phyloP scores from a whole-genome alignment of 345 rosid genomes.

The Eucalyptus lansdowneana region DNA sequence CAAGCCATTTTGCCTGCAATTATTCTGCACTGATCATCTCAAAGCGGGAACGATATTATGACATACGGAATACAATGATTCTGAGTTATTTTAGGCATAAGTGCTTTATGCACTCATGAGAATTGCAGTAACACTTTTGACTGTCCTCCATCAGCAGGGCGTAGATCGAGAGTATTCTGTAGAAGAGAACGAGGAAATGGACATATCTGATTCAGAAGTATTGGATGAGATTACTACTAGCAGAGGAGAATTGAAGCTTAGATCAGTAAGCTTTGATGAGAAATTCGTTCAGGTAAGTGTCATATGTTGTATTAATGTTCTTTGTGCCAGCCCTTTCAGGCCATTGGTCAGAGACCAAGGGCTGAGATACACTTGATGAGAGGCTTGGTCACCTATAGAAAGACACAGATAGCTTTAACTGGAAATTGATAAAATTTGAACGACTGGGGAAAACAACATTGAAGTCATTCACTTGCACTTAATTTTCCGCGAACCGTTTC shows the following conservation, averaged over 20 bases:
- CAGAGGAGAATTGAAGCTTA: conserved; percentile 17
- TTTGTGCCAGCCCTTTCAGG: background rate
- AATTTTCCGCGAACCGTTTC: background rate
- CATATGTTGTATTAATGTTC: background rate
- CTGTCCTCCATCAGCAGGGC: background rate
- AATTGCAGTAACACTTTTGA: background rate
- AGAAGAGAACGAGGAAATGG: background rate
- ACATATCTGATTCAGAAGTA: background rate
- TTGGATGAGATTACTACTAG: conserved; percentile 13
- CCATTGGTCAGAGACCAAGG: background rate
- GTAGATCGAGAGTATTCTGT: background rate
- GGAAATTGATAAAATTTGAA: background rate
- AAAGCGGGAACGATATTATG: background rate
- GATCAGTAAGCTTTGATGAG: conserved; percentile 2
- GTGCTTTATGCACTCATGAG: background rate
- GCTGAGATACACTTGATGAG: background rate
- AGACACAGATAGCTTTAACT: background rate
- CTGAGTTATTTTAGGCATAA: background rate
- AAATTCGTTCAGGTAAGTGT: background rate
- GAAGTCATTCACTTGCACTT: background rate
- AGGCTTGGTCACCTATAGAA: background rate
- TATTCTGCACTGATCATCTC: background rate
- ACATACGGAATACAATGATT: background rate
- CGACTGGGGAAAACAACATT: background rate
- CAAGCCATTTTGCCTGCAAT: background rate